Evolutionary conservation across 2,329 filamentous ascomycete genomes (phyloP).

Genomic region (Trichoderma atrobrunneum): DNA sequence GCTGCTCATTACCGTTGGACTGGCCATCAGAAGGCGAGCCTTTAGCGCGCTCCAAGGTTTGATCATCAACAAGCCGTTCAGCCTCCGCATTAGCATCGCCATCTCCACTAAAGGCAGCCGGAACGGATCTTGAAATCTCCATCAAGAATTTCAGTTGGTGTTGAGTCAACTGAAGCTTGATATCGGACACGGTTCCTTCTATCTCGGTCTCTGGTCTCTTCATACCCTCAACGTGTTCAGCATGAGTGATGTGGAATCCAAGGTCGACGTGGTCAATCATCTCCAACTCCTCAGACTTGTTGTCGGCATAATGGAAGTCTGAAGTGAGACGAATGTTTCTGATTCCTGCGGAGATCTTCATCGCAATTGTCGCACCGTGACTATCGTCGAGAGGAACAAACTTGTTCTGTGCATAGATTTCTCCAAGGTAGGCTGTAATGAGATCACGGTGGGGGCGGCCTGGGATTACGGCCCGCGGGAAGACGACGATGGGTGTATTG

Average conservation of each 20-base stretch:
- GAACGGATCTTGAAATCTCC: conserved; percentile 83
- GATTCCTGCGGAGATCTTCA: conserved; percentile 87
- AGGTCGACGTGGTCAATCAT: conserved; percentile 97
- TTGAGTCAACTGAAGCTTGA: conserved; percentile 86
- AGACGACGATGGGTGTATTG: conserved; percentile 94
- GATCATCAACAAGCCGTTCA: conserved; percentile 67
- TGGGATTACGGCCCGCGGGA: conserved; percentile 73
- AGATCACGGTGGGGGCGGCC: conserved; percentile 73
- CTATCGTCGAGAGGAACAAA: conserved; percentile 83
- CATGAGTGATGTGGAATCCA: conserved; percentile 86
- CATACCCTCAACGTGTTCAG: conserved; percentile 74
- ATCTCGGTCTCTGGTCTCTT: conserved; percentile 90
- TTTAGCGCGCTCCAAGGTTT: conserved; percentile 48
- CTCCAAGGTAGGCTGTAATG: conserved; percentile 88
- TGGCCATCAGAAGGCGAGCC: conserved; percentile 36
- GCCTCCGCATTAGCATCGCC: conserved; percentile 74
- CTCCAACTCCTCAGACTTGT: conserved; percentile 78
- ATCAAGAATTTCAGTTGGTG: conserved; percentile 87
- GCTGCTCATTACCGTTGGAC: conserved; percentile 36
- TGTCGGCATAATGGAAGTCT: conserved; percentile 74
- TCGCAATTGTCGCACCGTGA: conserved; percentile 69
- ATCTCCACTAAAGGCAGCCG: conserved; percentile 70
- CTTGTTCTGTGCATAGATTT: conserved; percentile 94
- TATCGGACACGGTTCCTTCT: conserved; percentile 85
- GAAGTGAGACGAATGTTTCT: conserved; percentile 90